phyloP scores from a whole-genome alignment of 345 rosid genomes.

The Eucalyptus sp. region DNA sequence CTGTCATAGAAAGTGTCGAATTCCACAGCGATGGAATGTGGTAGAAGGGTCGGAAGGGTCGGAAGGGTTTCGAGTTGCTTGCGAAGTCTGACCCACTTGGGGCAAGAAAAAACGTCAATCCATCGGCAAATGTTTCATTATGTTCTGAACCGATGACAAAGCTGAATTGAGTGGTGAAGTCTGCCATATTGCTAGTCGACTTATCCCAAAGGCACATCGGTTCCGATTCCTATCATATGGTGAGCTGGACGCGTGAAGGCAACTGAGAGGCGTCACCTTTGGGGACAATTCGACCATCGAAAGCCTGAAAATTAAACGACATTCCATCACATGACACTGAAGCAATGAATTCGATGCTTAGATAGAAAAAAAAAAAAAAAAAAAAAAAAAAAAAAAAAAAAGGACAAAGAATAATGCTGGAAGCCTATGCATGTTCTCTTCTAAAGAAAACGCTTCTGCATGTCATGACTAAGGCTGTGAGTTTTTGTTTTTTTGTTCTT shows the following conservation, averaged over 20 bases:
- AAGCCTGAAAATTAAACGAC: neutral
- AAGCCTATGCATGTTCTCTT: neutral
- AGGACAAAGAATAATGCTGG: neutral
- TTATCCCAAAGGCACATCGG: neutral
- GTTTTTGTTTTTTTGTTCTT: neutral
- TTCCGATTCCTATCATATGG: neutral
- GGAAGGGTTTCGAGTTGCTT: neutral
- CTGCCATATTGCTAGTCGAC: neutral
- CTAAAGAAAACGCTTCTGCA: neutral
- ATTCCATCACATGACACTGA: neutral
- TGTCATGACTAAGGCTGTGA: neutral
- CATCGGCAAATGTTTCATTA: neutral
- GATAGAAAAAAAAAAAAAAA: neutral
- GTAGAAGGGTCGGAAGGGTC: neutral
- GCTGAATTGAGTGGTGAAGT: constrained; percentile 1
- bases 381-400: neutral
- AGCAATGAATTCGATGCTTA: neutral
- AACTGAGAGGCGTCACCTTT: neutral
- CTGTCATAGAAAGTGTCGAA: neutral
- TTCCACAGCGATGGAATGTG: constrained; percentile 2
- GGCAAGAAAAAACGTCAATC: constrained; percentile 1
- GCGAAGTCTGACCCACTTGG: neutral
- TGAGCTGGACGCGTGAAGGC: neutral
- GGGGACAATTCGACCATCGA: neutral
- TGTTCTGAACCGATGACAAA: neutral